Evolutionary conservation across 176 grass and related monocot species (phyloP).

Genomic region (Bolboschoenus planiculmis): DNA sequence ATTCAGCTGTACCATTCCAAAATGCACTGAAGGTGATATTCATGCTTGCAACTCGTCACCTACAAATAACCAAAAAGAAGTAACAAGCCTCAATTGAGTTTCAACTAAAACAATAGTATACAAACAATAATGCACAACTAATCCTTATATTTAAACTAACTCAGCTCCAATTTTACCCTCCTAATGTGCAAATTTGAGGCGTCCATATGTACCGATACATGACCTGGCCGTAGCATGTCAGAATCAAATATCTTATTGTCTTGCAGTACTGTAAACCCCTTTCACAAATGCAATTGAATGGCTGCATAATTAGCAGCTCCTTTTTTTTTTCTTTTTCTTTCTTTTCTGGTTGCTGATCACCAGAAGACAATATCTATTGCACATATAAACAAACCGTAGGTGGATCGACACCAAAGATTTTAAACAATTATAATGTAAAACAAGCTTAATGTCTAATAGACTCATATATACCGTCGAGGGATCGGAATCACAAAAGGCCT

Average conservation of each 20-base stretch:
- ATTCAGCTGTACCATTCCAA: constrained; percentile 67
- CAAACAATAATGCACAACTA: neutral
- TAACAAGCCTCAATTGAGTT: neutral
- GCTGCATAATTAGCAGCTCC: neutral
- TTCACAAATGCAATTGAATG: neutral
- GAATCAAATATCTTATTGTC: neutral
- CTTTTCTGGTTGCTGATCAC: no score
- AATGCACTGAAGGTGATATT: constrained; percentile 94
- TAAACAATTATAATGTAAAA: neutral
- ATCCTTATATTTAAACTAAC: neutral
- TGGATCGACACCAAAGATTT: neutral
- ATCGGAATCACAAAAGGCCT: constrained; percentile 83
- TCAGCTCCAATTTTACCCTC: neutral
- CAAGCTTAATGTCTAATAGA: no score
- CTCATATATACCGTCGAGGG: constrained; percentile 82
- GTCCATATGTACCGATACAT: neutral
- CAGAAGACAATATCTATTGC: neutral
- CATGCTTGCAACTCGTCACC: constrained; percentile 86
- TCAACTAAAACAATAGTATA: neutral
- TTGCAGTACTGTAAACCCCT: neutral
- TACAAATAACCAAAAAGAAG: constrained; percentile 14
- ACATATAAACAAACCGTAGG: neutral
- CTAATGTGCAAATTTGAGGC: neutral
- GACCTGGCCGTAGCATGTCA: no score
- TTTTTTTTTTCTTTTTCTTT: neutral